Conservation (phyloP, 345 rosid genomes). For the Arabidopsis arenosa region DNA sequence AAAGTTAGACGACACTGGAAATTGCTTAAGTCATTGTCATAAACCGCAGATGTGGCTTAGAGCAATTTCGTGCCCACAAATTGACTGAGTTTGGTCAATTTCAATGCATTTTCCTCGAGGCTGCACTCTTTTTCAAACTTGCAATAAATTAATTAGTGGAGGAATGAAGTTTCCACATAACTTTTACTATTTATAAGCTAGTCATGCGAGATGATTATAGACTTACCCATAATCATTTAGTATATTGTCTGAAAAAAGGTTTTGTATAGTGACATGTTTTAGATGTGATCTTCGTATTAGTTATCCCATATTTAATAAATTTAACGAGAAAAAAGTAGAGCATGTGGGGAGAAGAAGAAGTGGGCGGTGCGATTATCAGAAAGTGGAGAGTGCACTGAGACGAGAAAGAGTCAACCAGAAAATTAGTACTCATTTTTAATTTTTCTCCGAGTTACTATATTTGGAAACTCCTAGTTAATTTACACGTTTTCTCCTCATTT, state of each 20-base stretch:
- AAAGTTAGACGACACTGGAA: conserved; percentile 33
- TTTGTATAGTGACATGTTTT: conserved; percentile 24
- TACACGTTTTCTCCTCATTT: conserved; percentile 39
- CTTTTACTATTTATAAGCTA: conserved; percentile 27
- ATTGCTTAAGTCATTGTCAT: conserved; percentile 42
- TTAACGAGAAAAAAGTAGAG: conserved; percentile 16
- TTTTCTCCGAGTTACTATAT: conserved; percentile 10
- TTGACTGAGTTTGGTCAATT: conserved; percentile 34
- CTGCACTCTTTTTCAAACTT: conserved; percentile 23
- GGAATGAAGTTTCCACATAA: conserved; percentile 37
- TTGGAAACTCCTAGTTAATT: conserved; percentile 32
- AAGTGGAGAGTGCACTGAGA: conserved; percentile 48
- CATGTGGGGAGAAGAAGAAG: conserved; percentile 39
- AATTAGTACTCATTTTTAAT: not conserved
- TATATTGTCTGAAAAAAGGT: conserved; percentile 6
- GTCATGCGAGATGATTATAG: conserved; percentile 31
- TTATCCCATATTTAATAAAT: conserved; percentile 12
- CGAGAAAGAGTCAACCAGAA: conserved; percentile 39
- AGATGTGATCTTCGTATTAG: conserved; percentile 38
- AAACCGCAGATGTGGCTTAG: conserved; percentile 30
- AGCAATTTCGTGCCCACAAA: conserved; percentile 42
- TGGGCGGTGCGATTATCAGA: conserved; percentile 42
- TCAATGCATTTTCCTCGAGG: conserved; percentile 29
- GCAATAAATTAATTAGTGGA: conserved; percentile 24
- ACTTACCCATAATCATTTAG: conserved; percentile 26